These are phyloP conservation scores for Coffea humblotiana DNA, from an alignment of 305 asterid species.

Conservation along the genomic window DNA sequence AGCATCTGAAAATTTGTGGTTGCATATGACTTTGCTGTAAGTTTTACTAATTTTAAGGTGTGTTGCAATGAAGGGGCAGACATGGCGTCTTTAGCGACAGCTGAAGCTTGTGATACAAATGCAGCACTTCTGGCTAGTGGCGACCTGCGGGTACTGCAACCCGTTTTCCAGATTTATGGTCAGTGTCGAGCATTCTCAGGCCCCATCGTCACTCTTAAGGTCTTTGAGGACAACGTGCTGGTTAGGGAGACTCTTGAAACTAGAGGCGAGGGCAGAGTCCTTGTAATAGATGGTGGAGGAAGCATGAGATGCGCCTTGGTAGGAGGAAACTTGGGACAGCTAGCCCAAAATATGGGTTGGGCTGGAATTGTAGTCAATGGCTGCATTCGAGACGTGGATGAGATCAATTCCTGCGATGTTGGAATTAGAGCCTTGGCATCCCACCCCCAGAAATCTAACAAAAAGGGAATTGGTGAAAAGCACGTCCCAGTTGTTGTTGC, in stretches of 20 bases:
- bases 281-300: constrained; percentile 87
- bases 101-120: constrained; percentile 83
- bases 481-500: constrained; percentile 50
- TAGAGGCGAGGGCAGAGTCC: constrained; percentile 71
- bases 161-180: constrained; percentile 76
- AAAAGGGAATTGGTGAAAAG: constrained; percentile 65
- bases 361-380: constrained; percentile 73
- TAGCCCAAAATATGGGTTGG: constrained; percentile 88
- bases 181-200: constrained; percentile 67
- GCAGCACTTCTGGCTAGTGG: constrained; percentile 54
- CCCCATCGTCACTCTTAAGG: constrained; percentile 69
- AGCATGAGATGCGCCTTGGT: constrained; percentile 86
- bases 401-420: constrained; percentile 78
- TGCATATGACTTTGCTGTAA: background rate
- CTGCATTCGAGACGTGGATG: constrained; percentile 81
- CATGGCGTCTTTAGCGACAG: constrained; percentile 81
- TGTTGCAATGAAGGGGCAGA: constrained; percentile 25
- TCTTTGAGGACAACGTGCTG: constrained; percentile 78
- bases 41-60: background rate
- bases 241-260: constrained; percentile 77
- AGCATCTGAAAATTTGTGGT: background rate
- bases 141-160: constrained; percentile 71
- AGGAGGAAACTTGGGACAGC: constrained; percentile 74
- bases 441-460: constrained; percentile 73
- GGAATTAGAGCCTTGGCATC: constrained; percentile 89